Evolutionary conservation across 768 basidiomycete genomes (phyloP), one percentile per base, ranked within the genome.

Genomic region (Gloeostereum incarnatum): DNA sequence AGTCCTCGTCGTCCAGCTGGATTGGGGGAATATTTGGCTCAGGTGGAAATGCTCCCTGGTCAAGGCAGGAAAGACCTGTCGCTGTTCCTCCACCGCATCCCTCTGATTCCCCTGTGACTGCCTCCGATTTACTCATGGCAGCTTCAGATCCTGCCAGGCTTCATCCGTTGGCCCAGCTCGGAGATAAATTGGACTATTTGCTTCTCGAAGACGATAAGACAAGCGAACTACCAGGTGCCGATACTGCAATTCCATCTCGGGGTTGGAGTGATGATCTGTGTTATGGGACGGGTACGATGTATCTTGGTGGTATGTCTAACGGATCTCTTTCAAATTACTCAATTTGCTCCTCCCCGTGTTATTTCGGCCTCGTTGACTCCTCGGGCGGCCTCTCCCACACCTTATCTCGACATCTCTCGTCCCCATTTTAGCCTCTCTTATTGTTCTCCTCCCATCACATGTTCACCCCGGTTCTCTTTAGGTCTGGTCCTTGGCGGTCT

Each of bases 201-300:
- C 72, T 88, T 49, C 74, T 99, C 42, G 94, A 98, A 46, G 96
- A 99, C 60, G 94, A 94, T 66, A 94, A 98, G 69, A 81, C 82
- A 50, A 90, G 63, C 59, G 79, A 89, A 39, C 67, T 96, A 44
- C 90, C 90, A 55, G 96, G 96, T 36, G 78, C 87, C 50, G 75
- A 71, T 50, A 91, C 87, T 43, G 92, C 93, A 42, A 76, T 99
- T 47, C 92, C 93, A 50, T 87, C 83, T 57, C 71, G 96, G 68
- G 92, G 96, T 46, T 98, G 91, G 93, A 88, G 90, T 65, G 96
- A 99, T 68, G 96, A 99, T 68, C 66, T 99, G 43, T 97, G 92
- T 75, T 97, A 98, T 65, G 96, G 96, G 55, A 97, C 93, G 52
- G 96, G 96, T 46, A 93, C 93, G 49, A 96, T 92, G 68, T 99